Evolutionary conservation across 176 grass and related monocot genomes (phyloP), one percentile per base, ranked within the genome.

Genomic region (Carex scoparia): DNA sequence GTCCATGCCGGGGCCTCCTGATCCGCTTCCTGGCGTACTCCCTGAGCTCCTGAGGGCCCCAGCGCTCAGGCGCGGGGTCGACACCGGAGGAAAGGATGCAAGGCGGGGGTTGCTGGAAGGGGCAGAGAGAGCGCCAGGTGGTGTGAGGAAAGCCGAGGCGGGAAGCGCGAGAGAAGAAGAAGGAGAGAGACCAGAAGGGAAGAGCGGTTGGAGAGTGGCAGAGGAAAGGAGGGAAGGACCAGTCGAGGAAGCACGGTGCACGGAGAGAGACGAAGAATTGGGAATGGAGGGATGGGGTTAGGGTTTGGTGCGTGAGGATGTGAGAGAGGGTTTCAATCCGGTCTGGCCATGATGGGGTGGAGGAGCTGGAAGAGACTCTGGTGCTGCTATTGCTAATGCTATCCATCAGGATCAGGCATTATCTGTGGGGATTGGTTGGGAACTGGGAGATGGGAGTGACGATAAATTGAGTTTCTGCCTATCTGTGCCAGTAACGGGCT

Each of bases 51-150:
- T 78, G 84, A 23, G 87, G 65, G 2, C 65, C 28, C 89, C 85
- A 91, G 1, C 84, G 84, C 19, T 89, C 69, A 1, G 92, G 89
- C 10, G 90, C 77, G 7, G 79, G 87, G 28, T 94, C 90, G 54
- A 97, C 91, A n/a, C 56, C 84, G 14, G 62, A 67, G 16, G 86
- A 90, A 13, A 89, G 81, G 27, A 92, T 83, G 37, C 94, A 49
- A 16, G 92, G 94, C 79, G 86, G 89, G 51, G 87, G 94, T 72
- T 88, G 79, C 89, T 91, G 92, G 79, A 97, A 97, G 82, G 94
- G 91, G 79, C 92, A 93, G 86, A 81, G 86, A 58, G 87, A 91
- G 44, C 94, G 89, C 92, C 92, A 97, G 7, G 94, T 88, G 65
- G 91, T 91, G 32, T 55, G 76, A 49, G 86, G 92, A 10, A 92